phyloP scores from a whole-genome alignment of 176 grass and related monocot species.

The Echinochloa phyllopogon region DNA sequence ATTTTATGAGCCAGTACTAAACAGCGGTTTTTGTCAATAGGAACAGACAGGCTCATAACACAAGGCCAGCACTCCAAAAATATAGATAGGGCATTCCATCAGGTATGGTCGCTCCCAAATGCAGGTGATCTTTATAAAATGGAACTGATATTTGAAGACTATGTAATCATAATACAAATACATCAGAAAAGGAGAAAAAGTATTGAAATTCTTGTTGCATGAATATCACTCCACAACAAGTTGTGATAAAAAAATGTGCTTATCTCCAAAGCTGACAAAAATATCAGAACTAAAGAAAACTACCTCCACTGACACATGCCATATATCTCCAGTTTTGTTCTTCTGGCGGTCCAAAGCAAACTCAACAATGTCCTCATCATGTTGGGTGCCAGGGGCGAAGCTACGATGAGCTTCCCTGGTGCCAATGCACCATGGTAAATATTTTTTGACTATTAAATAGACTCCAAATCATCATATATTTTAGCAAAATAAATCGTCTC shows the following conservation, averaged over 20 bases:
- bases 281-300: slow-evolving; percentile 23
- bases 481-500: too few relatives aligned
- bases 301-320: slow-evolving; percentile 91
- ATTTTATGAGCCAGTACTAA: slow-evolving; percentile 4
- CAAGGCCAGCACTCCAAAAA: not conserved
- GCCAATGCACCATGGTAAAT: too few relatives aligned
- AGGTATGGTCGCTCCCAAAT: slow-evolving; percentile 8
- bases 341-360: slow-evolving; percentile 61
- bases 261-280: slow-evolving; percentile 19
- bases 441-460: too few relatives aligned
- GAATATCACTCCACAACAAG: not conserved
- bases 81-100: not conserved
- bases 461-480: too few relatives aligned
- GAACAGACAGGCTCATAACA: not conserved
- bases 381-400: too few relatives aligned
- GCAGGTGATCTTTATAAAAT: slow-evolving; percentile 13
- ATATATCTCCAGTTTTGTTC: slow-evolving; percentile 93
- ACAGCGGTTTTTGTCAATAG: not conserved
- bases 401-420: too few relatives aligned
- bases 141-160: not conserved
- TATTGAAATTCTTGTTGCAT: slow-evolving; percentile 21
- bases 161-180: slow-evolving; percentile 28
- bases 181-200: slow-evolving; percentile 30
- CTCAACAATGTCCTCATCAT: slow-evolving; percentile 54
- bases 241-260: not conserved